phyloP scores from a whole-genome alignment of 2,329 filamentous ascomycete genomes.

The Geosmithia putterillii region DNA sequence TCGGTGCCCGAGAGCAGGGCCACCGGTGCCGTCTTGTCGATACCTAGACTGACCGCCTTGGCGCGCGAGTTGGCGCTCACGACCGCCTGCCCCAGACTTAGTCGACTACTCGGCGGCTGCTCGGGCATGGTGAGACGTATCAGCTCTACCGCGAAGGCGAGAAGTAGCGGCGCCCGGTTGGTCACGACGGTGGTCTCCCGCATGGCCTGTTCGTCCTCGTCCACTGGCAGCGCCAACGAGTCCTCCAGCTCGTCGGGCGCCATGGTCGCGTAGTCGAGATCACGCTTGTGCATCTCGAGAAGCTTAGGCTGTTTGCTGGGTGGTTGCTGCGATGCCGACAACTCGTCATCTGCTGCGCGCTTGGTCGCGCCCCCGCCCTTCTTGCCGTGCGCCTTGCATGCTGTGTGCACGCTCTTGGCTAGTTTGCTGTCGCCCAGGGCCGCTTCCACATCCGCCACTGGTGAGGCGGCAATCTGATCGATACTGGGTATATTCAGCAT shows the following conservation, averaged over 20 bases:
- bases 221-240: conserved; percentile 45
- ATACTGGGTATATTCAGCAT: conserved; percentile 23
- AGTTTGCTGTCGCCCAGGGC: conserved; percentile 35
- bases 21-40: conserved; percentile 51
- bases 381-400: conserved; percentile 41
- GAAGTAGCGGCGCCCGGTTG: conserved; percentile 70
- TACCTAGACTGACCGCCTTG: conserved; percentile 63
- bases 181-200: conserved; percentile 48
- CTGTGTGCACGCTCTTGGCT: conserved; percentile 37
- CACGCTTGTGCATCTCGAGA: conserved; percentile 18
- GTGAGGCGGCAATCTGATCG: conserved; percentile 39
- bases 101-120: conserved; percentile 70
- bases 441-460: conserved; percentile 27
- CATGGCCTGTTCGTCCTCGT: conserved; percentile 46
- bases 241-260: conserved; percentile 48
- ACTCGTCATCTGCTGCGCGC: conserved; percentile 12
- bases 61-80: conserved; percentile 70
- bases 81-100: conserved; percentile 74
- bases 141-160: conserved; percentile 66
- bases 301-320: conserved; percentile 16
- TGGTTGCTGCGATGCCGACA: not conserved
- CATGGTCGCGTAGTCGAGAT: conserved; percentile 25
- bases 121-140: conserved; percentile 74
- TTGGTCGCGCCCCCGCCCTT: conserved; percentile 13
- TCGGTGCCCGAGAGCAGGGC: conserved; percentile 45